Base-by-base conservation (phyloP, 2,329 filamentous ascomycete species). In the Colletotrichum eleusines region DNA sequence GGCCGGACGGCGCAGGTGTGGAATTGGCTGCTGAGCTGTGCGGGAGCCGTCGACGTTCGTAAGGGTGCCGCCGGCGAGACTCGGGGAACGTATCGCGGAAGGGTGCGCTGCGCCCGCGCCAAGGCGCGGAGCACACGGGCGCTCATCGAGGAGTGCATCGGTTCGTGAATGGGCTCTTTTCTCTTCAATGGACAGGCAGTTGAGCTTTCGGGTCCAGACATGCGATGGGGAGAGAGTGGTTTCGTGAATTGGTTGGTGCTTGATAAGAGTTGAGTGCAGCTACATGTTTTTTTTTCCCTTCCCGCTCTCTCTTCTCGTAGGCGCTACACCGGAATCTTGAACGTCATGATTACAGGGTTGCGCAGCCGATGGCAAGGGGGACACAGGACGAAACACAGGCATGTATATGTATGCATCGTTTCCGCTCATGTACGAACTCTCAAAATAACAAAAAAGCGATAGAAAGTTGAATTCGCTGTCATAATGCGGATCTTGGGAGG, bases 381-480 rank as follows among this genome's bases (percentile, higher is more conserved):
- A 48, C 28, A 23, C 28, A 5, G 40, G n/a, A 66, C n/a, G 9
- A 6, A 40, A 9, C 28, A 38, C 40, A 28, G 38, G 5, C n/a
- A 26, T n/a, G 18, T 48, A 12, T 5, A 12, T 18, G 4, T 31
- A 28, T 20, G 18, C 16, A 62, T 9, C 9, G 40, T 40, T 23
- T 6, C 14, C 26, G 9, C 9, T 20, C 23, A 28, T 7, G 26
- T 18, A 5, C 28, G 3, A 20, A 2, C 20, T 0, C 6, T 62
- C 18, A 35, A 62, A 33, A 7, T 44, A 11, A 28, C 40, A 44
- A 20, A 46, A 42, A 46, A 31, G 69, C 59, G 53, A 28, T 53
- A 60, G 20, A 71, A 54, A 59, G 59, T 71, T 71, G 58, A 69
- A 71, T 69, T 69, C 65, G 69, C 59, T 71, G 64, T 71, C 65